These are phyloP conservation scores for Boletus insuetus DNA, from an alignment of 768 basidiomycete species.

Conservation along the genomic window DNA sequence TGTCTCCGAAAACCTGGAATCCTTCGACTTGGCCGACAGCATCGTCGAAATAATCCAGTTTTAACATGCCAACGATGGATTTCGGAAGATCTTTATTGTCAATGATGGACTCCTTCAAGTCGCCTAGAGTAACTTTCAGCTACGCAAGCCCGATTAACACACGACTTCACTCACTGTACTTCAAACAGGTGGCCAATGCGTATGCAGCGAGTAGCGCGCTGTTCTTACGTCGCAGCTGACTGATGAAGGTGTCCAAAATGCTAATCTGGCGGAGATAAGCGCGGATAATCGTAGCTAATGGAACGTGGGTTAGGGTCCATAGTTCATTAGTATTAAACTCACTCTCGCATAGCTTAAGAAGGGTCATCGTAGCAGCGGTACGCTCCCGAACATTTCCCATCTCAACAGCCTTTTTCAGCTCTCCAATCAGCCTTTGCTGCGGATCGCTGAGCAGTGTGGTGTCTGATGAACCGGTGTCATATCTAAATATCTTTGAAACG, in stretches of 20 bases:
- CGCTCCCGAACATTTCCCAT: not conserved
- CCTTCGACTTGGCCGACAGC: constrained; percentile 20
- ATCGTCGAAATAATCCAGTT: constrained; percentile 22
- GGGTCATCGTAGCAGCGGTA: not conserved
- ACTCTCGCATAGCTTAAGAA: not conserved
- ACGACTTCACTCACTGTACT: constrained; percentile 6
- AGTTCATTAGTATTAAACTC: not conserved
- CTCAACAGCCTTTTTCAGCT: not conserved
- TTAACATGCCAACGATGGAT: constrained; percentile 19
- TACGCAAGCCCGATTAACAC: not conserved
- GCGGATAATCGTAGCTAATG: constrained; percentile 3
- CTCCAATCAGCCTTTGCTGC: not conserved
- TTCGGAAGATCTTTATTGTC: constrained; percentile 3
- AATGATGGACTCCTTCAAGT: constrained; percentile 14
- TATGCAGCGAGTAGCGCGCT: constrained; percentile 20
- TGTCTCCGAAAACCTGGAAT: constrained; percentile 20
- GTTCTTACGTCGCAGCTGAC: constrained; percentile 7
- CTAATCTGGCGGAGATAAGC: constrained; percentile 1
- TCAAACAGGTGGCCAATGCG: constrained; percentile 14
- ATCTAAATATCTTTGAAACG: not conserved
- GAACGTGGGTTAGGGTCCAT: not conserved
- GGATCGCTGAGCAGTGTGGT: not conserved
- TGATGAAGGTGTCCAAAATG: constrained; percentile 6
- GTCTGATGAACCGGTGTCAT: not conserved
- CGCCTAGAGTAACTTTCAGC: constrained; percentile 2